phyloP scores from a whole-genome alignment of 75 land plant genomes.

The Isoetes taiwanensis region DNA sequence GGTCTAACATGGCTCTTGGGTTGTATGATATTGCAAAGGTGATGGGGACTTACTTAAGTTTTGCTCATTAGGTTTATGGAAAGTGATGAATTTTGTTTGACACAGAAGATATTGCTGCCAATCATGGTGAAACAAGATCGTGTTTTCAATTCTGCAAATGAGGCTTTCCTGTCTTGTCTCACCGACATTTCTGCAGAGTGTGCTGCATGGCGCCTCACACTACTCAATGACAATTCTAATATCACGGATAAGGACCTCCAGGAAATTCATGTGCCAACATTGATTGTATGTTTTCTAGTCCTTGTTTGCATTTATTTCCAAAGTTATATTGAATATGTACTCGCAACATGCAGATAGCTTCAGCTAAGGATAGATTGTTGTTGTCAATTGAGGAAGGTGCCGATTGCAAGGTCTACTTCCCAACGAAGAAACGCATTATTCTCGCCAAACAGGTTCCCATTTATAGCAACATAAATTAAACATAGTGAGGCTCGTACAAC shows the following conservation, averaged over 20 bases:
- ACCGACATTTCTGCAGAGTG: constrained; percentile 25
- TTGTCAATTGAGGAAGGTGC: constrained; percentile 20
- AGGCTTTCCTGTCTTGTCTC: constrained; percentile 11
- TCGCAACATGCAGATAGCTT: constrained; percentile 12
- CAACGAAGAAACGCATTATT: constrained; percentile 20
- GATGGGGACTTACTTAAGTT: too few relatives aligned
- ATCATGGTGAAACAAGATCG: constrained; percentile 24
- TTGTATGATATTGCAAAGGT: constrained; percentile 25
- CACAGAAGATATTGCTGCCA: constrained; percentile 25
- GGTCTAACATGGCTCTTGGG: constrained; percentile 22
- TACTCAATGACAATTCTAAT: constrained; percentile 24
- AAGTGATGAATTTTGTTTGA: too few relatives aligned
- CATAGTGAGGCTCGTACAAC: too few relatives aligned
- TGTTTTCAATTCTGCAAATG: constrained; percentile 10
- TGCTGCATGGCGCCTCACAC: constrained; percentile 31
- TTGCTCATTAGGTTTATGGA: too few relatives aligned
- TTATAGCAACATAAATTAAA: too few relatives aligned
- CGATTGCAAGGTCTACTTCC: constrained; percentile 21
- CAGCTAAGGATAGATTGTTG: constrained; percentile 25
- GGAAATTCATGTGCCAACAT: constrained; percentile 17
- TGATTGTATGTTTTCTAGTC: constrained; percentile 12
- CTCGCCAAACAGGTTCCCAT: too few relatives aligned
- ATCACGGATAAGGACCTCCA: constrained; percentile 16
- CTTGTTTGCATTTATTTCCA: not conserved
- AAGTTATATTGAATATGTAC: not conserved